Evolutionary conservation across 441 rosid genomes (phyloP), one percentile per base, ranked within the genome.

Genomic region (Syzygium malaccense): DNA sequence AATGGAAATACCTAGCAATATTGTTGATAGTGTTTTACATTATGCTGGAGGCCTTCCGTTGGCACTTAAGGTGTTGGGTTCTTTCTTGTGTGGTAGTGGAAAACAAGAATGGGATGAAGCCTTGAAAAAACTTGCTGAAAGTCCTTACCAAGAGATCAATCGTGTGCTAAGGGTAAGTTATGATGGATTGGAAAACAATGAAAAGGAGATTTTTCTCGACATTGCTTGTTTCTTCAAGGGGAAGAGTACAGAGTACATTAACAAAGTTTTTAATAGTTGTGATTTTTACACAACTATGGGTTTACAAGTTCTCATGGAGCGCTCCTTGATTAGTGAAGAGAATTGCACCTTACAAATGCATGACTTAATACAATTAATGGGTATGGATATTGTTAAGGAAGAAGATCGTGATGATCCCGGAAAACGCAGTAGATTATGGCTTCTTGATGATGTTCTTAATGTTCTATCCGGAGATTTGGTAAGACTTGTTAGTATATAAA

Each of bases 221-320:
- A 60, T 60, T 60, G 66, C 18, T 0, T 60, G 66, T 60, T 60
- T 60, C 66, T 28, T 60, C 3, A 62, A 62, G 5, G 33, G 71
- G 3, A 3, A 0, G 0, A 0, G 0, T 0, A 62, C 2, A 7
- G 0, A n/a, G 1, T 2, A 62, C 37, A n/a, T 62, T 0, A 14
- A 0, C 10, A 0, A 7, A 0, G 19, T 62, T 62, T 10, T 62
- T 62, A 1, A 62, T 1, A 0, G 10, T 62, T 62, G 20, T 12
- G 20, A 7, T 0, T 62, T 62, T 14, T 0, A 2, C 37, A n/a
- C 3, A 0, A 62, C 3, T 14, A 14, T 62, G n/a, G 71, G 71
- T 1, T 0, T 62, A 0, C 0, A 3, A 2, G 4, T 14, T 62
- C 71, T 62, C 8, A 7, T 62, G 1, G 33, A 62, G 71, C 4